Base-by-base conservation (phyloP, 352 stramenopile genomes). In the Chrysophaeum taylorii region DNA sequence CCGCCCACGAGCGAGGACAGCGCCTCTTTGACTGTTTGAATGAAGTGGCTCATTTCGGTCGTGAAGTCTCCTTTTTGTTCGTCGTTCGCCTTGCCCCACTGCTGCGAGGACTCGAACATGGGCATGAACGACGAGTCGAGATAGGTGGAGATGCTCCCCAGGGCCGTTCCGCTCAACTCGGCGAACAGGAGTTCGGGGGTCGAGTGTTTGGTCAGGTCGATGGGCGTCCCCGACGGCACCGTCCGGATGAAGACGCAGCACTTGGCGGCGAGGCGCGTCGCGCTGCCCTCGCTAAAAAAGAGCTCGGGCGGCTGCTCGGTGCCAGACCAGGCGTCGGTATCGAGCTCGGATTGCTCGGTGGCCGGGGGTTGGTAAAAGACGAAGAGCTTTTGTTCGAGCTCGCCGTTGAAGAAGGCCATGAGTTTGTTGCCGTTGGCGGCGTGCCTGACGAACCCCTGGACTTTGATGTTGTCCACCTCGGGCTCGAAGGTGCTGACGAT, bases 1-100 rank as follows among this genome's bases (percentile, higher is more conserved):
- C 94, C 94, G 36, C 88, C 92, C 71, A 94, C 89, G 79, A 98
- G 94, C 76, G 86, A 96, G 70, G 92, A 96, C 5, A 98, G 81
- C 0, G 93, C 91, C 57, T 97, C 93, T 64, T 96, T 94, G 23
- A 97, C 78, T 70, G 94, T 92, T 43, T 80, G 87, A 21, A 92
- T 85, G 76, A 97, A 97, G 62, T 95, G 92, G 23, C 95, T 87
- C 45, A 94, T 96, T 76, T 97, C 92, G 62, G 81, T 84, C 79
- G 94, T 92, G 75, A 97, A 97, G 70, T 89, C 84, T 23, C 48
- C 64, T 48, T 78, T 76, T 64, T 84, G 74, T 69, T 97, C 91
- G 5, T 87, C 68, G 71, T 96, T 91, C 0, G 92, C 89, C 72
- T 96, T 94, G 0, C 93, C 94, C 94, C 94, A 98, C 76, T 96